A percentile compares a stretch with the other conserved stretches of the same genome.
Conservation (phyloP, 257 asterid species). For the Plantago elongata region DNA sequence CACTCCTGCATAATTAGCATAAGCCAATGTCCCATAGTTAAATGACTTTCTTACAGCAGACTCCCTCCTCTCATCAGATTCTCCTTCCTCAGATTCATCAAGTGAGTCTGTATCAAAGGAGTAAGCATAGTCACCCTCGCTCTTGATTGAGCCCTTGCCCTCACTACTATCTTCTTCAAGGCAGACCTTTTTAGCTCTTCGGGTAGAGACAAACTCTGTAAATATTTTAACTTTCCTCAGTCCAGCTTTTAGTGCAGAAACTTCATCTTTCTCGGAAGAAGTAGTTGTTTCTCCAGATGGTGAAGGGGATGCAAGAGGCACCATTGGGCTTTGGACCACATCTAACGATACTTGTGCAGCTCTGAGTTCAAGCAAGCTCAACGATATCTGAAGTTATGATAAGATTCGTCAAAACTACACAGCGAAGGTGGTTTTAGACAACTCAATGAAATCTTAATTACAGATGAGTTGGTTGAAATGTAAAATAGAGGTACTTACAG, state of each 20-base stretch:
- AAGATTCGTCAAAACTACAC: not conserved
- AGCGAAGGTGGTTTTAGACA: not conserved
- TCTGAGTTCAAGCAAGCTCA: constrained; percentile 50
- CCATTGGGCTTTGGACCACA: constrained; percentile 38
- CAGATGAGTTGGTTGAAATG: not conserved
- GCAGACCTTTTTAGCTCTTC: constrained; percentile 80
- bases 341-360: constrained; percentile 19
- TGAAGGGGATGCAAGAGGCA: constrained; percentile 51
- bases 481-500: constrained; percentile 35
- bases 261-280: constrained; percentile 66
- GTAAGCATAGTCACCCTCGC: constrained; percentile 79
- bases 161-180: constrained; percentile 82
- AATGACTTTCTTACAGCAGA: constrained; percentile 68
- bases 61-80: constrained; percentile 65
- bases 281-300: constrained; percentile 41
- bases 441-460: not conserved
- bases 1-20: constrained; percentile 69
- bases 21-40: constrained; percentile 83
- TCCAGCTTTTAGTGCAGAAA: constrained; percentile 92
- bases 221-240: constrained; percentile 78
- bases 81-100: constrained; percentile 70
- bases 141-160: constrained; percentile 63
- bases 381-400: constrained; percentile 48
- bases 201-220: constrained; percentile 69
- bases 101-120: constrained; percentile 73